Conservation (phyloP, 805 yeast species). For the Yarrowia keelungensis region DNA sequence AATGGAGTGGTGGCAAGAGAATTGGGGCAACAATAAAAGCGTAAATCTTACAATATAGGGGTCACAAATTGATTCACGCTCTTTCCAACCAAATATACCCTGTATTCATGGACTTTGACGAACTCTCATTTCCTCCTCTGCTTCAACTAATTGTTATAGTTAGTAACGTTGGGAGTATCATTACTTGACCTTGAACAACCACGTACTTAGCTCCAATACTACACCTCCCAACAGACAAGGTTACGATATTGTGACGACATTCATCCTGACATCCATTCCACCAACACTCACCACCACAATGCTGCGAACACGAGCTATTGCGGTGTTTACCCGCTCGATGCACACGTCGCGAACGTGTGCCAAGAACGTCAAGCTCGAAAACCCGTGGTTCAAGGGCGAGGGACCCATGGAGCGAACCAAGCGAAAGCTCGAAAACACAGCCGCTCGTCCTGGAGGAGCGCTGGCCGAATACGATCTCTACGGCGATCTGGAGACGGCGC, state of each 20-base stretch:
- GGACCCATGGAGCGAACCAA: conserved; percentile 38
- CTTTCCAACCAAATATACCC: too few species aligned
- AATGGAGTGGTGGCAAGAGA: too few species aligned
- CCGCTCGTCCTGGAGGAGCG: conserved; percentile 42
- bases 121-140: too few species aligned
- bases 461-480: conserved; percentile 56
- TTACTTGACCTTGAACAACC: too few species aligned
- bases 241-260: neutral
- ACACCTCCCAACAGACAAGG: neutral
- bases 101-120: too few species aligned
- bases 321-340: conserved; percentile 1
- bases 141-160: too few species aligned
- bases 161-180: too few species aligned
- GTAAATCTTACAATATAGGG: too few species aligned
- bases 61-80: too few species aligned
- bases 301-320: conserved; percentile 14
- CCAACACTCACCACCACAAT: conserved; percentile 7
- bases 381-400: conserved; percentile 38
- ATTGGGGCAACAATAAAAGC: too few species aligned
- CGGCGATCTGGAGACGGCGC: conserved; percentile 55
- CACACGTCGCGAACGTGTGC: conserved; percentile 26
- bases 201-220: too few species aligned
- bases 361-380: conserved; percentile 35
- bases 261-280: neutral
- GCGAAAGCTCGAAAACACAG: conserved; percentile 37